Conservation (phyloP, 163 green algal species). For the Coccomyxa subellipsoidea region DNA sequence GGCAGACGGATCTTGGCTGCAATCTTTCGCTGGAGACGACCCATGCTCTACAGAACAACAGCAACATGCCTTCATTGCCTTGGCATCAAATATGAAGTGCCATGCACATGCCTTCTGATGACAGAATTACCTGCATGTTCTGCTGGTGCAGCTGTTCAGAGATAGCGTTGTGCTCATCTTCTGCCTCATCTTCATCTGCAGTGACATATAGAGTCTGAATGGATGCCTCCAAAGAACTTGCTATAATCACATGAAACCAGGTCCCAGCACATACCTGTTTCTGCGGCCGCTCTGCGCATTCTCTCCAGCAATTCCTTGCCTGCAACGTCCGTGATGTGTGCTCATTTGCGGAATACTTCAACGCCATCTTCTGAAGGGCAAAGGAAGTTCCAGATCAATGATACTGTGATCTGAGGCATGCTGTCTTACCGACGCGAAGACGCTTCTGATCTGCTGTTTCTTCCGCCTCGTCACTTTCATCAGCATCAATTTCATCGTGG, state of each 20-base stretch:
- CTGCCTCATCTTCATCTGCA: conserved; percentile 33
- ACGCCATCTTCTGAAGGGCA: no score
- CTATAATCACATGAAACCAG: no score
- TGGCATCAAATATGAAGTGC: background rate
- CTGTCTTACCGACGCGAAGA: conserved; percentile 63
- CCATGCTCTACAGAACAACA: conserved; percentile 35
- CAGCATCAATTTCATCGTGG: background rate
- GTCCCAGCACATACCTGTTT: no score
- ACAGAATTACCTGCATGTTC: conserved; percentile 44
- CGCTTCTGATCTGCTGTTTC: conserved; percentile 89
- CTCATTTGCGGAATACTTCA: no score
- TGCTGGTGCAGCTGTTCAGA: conserved; percentile 49
- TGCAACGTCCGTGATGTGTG: no score
- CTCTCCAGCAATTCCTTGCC: conserved; percentile 69
- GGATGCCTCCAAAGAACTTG: no score
- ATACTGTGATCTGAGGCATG: no score
- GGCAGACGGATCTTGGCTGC: conserved; percentile 49
- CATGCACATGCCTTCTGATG: background rate
- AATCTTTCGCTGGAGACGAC: conserved; percentile 54
- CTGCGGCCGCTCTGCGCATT: no score
- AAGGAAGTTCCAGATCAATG: background rate
- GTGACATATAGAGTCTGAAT: background rate
- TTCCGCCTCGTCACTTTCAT: conserved; percentile 44
- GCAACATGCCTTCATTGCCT: background rate
- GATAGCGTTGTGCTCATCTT: conserved; percentile 35